A percentile compares a stretch with the other conserved stretches of the same genome.
Evolutionary conservation across 1,284 basidiomycete genomes (phyloP).

Genomic region (Ceratobasidium sp.): DNA sequence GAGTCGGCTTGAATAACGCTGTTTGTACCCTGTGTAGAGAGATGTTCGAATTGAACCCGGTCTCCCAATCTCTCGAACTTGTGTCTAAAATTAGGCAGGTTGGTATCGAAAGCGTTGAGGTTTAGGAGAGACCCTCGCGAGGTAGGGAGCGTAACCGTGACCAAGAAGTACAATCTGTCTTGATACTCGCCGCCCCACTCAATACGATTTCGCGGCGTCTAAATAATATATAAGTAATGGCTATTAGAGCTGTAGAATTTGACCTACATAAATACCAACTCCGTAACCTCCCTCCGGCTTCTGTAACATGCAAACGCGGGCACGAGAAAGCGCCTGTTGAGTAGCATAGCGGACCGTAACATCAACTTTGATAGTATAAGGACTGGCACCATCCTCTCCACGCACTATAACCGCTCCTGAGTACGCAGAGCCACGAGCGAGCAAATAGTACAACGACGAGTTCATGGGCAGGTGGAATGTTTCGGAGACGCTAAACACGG

Average conservation of each 20-base stretch:
- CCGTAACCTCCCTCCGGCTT: slow-evolving; percentile 46
- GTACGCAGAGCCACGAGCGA: slow-evolving; percentile 26
- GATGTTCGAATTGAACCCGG: slow-evolving; percentile 40
- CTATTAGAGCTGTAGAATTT: not conserved
- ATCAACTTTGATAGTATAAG: slow-evolving; percentile 8
- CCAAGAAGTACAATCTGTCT: slow-evolving; percentile 20
- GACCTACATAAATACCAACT: slow-evolving; percentile 46
- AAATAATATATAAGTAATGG: not conserved
- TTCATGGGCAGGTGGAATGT: slow-evolving; percentile 25
- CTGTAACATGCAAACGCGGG: slow-evolving; percentile 36
- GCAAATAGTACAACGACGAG: slow-evolving; percentile 24
- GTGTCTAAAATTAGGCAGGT: slow-evolving; percentile 44
- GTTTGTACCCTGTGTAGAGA: slow-evolving; percentile 38
- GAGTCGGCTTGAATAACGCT: slow-evolving; percentile 19
- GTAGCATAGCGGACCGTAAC: slow-evolving; percentile 15
- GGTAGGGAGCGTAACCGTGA: slow-evolving; percentile 46
- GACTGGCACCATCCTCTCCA: slow-evolving; percentile 20
- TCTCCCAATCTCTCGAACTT: slow-evolving; percentile 41
- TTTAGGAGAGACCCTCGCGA: slow-evolving; percentile 14
- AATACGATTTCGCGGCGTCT: slow-evolving; percentile 34
- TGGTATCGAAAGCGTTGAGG: slow-evolving; percentile 41
- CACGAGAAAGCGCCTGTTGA: slow-evolving; percentile 13
- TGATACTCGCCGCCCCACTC: not conserved
- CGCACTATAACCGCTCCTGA: slow-evolving; percentile 22
- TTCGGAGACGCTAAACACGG: slow-evolving; percentile 23